Evolutionary conservation across 2,329 filamentous ascomycete genomes (phyloP).

Genomic region (Dactylonectria macrodidyma): DNA sequence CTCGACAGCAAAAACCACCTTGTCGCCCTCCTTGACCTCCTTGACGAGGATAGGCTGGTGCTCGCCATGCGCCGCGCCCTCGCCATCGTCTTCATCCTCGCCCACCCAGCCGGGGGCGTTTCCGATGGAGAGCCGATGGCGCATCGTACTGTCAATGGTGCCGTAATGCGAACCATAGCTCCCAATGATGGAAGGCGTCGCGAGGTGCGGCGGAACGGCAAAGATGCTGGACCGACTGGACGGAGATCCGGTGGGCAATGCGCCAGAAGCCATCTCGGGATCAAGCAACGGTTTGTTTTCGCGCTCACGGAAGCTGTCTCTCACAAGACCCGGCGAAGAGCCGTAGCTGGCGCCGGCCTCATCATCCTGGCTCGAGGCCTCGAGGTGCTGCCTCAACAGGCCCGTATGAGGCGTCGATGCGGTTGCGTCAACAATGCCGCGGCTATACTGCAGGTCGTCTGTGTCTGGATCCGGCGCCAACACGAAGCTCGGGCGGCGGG

Average conservation of each 20-base stretch:
- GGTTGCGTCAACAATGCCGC: slow-evolving; percentile 57
- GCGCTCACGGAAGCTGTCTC: slow-evolving; percentile 55
- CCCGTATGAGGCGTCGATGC: slow-evolving; percentile 55
- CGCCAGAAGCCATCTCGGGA: slow-evolving; percentile 57
- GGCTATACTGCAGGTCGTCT: slow-evolving; percentile 58
- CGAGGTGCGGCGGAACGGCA: slow-evolving; percentile 71
- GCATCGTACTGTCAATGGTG: slow-evolving; percentile 60
- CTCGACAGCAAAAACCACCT: slow-evolving; percentile 85
- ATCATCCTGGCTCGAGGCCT: slow-evolving; percentile 51
- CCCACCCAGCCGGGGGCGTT: slow-evolving; percentile 51
- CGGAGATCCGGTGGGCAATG: slow-evolving; percentile 47
- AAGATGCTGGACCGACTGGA: slow-evolving; percentile 64
- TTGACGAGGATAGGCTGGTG: slow-evolving; percentile 87
- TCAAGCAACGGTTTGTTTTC: slow-evolving; percentile 65
- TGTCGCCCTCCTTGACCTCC: slow-evolving; percentile 90
- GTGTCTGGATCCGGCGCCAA: slow-evolving; percentile 67
- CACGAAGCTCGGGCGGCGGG: slow-evolving; percentile 82
- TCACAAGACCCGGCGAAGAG: slow-evolving; percentile 31
- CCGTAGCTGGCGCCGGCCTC: slow-evolving; percentile 43
- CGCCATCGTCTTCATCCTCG: slow-evolving; percentile 50
- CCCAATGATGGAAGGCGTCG: slow-evolving; percentile 78
- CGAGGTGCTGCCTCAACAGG: slow-evolving; percentile 68
- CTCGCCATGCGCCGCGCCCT: slow-evolving; percentile 66
- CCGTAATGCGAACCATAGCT: slow-evolving; percentile 78
- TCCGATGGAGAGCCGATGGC: slow-evolving; percentile 63